These are phyloP conservation scores for Raphanus sativus DNA, from an alignment of 345 rosid species.

Conservation along the genomic window DNA sequence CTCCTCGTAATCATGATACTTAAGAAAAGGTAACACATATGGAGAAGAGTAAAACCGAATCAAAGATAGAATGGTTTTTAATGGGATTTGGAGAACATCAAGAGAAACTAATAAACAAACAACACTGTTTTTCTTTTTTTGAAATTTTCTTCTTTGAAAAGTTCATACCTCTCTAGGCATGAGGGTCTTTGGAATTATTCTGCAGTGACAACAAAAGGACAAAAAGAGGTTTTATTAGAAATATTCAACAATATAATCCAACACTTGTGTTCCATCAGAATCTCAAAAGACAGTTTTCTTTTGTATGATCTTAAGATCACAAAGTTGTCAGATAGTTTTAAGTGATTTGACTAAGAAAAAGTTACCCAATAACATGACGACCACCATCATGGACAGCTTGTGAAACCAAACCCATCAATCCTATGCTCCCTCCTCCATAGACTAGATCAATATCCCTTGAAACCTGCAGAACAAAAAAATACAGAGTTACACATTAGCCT, in stretches of 20 bases:
- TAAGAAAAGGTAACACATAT: neutral
- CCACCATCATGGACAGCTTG: slow-evolving; percentile 99
- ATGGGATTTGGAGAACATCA: slow-evolving; percentile 13
- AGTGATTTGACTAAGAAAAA: neutral
- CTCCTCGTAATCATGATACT: slow-evolving; percentile 24
- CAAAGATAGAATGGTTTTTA: slow-evolving; percentile 18
- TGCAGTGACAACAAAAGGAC: slow-evolving; percentile 81
- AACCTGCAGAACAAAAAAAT: slow-evolving; percentile 54
- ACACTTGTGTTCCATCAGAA: slow-evolving; percentile 7
- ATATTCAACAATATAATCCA: slow-evolving; percentile 13
- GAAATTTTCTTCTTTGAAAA: neutral
- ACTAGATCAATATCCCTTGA: slow-evolving; percentile 95
- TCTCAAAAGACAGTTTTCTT: slow-evolving; percentile 4
- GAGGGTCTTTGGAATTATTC: slow-evolving; percentile 99
- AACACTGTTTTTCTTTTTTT: neutral
- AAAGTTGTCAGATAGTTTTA: neutral
- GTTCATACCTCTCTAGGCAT: slow-evolving; percentile 97
- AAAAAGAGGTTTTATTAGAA: slow-evolving; percentile 31
- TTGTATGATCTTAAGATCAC: neutral
- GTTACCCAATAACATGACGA: slow-evolving; percentile 99
- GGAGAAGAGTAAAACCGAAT: slow-evolving; percentile 36
- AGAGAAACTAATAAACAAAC: slow-evolving; percentile 34
- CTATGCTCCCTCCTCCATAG: slow-evolving; percentile 99
- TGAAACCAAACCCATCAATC: slow-evolving; percentile 97
- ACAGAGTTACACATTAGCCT: slow-evolving; percentile 24